Evolutionary conservation across 495 filamentous ascomycete species (phyloP).

Genomic region (Tuber microsphaerosporum): DNA sequence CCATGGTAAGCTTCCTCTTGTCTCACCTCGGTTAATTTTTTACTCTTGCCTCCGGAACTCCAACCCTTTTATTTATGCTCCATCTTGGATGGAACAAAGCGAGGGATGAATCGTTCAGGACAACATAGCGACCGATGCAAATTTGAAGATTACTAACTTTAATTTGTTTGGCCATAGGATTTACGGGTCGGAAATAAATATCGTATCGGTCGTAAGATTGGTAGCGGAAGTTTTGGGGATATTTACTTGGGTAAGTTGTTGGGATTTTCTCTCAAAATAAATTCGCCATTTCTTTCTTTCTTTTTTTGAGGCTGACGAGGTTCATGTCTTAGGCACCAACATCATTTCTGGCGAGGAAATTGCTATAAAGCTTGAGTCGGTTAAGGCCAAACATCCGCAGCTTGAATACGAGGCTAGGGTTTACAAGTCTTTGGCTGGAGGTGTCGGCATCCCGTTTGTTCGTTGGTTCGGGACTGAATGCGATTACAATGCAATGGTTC

Average conservation of each 20-base stretch:
- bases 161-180: conserved; percentile 56
- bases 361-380: conserved; percentile 98
- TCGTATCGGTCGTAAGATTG: conserved; percentile 98
- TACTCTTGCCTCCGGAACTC: background rate
- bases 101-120: conserved; percentile 13
- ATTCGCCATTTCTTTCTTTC: background rate
- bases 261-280: background rate
- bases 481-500: conserved; percentile 99
- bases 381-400: conserved; percentile 99
- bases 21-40: conserved; percentile 18
- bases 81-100: conserved; percentile 1
- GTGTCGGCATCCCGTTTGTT: conserved; percentile 98
- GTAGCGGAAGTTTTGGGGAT: conserved; percentile 95
- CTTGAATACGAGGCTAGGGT: conserved; percentile 99
- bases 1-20: conserved; percentile 47
- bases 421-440: conserved; percentile 90
- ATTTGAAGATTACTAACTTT: conserved; percentile 40
- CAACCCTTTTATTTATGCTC: background rate
- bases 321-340: conserved; percentile 65
- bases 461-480: conserved; percentile 99
- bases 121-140: conserved; percentile 3
- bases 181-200: conserved; percentile 99
- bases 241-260: conserved; percentile 78
- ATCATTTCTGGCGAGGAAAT: conserved; percentile 99
- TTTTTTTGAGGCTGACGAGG: conserved; percentile 6